These are phyloP conservation scores for Gautieria morchelliformis DNA, from an alignment of 768 basidiomycete species.

Conservation along the genomic window DNA sequence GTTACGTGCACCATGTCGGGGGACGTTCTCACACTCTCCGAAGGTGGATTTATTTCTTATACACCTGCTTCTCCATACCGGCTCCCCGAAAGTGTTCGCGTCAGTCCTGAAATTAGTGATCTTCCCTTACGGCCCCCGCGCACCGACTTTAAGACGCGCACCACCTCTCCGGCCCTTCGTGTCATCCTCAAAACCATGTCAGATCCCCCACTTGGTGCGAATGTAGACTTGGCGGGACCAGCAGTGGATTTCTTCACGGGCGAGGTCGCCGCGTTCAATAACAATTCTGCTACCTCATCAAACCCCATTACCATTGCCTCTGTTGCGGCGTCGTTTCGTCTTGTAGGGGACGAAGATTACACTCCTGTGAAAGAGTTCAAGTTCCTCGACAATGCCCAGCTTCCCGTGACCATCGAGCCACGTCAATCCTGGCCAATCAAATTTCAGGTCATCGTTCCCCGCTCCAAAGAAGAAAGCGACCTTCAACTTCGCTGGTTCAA, in stretches of 20 bases:
- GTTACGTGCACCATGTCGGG: constrained; percentile 27
- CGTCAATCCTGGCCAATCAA: constrained; percentile 25
- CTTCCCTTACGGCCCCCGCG: constrained; percentile 22
- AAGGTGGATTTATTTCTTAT: constrained; percentile 31
- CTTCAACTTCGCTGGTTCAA: constrained; percentile 22
- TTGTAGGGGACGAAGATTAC: constrained; percentile 19
- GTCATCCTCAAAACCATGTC: constrained; percentile 26
- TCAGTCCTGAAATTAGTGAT: constrained; percentile 26
- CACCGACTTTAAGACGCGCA: constrained; percentile 30
- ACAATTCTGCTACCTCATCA: constrained; percentile 23
- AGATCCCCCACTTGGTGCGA: constrained; percentile 29
- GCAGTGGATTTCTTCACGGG: constrained; percentile 25
- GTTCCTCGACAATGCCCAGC: constrained; percentile 16
- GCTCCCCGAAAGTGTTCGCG: constrained; percentile 24
- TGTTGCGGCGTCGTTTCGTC: constrained; percentile 24
- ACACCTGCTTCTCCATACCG: constrained; percentile 23
- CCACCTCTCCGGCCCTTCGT: constrained; percentile 21
- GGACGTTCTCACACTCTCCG: constrained; percentile 24
- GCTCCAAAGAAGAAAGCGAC: constrained; percentile 29
- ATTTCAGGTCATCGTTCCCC: constrained; percentile 24
- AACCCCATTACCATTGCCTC: constrained; percentile 27
- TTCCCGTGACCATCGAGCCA: constrained; percentile 29
- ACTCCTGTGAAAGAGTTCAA: constrained; percentile 18
- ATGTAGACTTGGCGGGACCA: constrained; percentile 19
- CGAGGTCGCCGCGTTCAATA: constrained; percentile 29